These are phyloP conservation scores for Magnolia kwangsiensis DNA, from an alignment of 164 flowering plant genomes.

Conservation along the genomic window DNA sequence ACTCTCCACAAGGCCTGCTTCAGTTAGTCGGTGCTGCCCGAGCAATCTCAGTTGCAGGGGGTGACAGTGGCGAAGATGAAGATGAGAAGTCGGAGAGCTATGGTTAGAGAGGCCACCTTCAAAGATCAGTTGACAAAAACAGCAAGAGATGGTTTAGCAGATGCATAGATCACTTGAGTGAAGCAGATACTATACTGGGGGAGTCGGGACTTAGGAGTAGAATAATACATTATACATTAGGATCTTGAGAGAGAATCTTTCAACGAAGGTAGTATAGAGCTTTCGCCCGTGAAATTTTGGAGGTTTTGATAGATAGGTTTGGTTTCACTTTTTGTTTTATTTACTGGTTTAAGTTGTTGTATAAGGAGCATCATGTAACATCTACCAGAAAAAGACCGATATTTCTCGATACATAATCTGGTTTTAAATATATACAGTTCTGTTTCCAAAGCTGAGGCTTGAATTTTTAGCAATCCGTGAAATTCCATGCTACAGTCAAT, in stretches of 20 bases:
- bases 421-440: constrained; percentile 3
- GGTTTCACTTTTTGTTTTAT: constrained; percentile 9
- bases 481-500: background rate
- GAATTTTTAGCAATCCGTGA: background rate
- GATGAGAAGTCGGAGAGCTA: constrained; percentile 66
- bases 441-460: background rate
- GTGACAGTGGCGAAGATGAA: constrained; percentile 65
- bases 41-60: constrained; percentile 45
- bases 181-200: constrained; percentile 37
- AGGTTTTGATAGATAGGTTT: constrained; percentile 3
- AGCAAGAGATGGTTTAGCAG: constrained; percentile 3
- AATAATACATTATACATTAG: background rate
- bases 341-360: constrained; percentile 6
- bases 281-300: constrained; percentile 6
- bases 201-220: background rate
- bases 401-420: constrained; percentile 4
- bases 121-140: constrained; percentile 24
- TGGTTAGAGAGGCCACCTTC: constrained; percentile 52
- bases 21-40: constrained; percentile 38
- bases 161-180: constrained; percentile 43
- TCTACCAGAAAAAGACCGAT: constrained; percentile 11
- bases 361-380: constrained; percentile 21
- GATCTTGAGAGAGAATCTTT: background rate
- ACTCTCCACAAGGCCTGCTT: constrained; percentile 80
- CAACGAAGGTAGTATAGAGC: constrained; percentile 3